Base-by-base conservation (phyloP, 208 protist species). In the Porcisia deanei region DNA sequence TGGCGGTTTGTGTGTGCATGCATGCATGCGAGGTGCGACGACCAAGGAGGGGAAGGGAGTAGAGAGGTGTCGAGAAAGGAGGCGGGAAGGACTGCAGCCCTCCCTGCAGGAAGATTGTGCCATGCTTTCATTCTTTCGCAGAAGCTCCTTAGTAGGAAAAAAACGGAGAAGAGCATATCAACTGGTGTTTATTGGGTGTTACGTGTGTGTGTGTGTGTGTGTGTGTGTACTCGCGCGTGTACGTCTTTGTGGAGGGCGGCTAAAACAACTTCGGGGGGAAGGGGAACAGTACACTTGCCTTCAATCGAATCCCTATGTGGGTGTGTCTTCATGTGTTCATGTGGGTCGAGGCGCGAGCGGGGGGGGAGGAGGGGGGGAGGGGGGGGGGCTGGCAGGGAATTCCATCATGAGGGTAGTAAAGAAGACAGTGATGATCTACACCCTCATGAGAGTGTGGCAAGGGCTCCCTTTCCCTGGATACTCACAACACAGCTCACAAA, bases 61-160 rank as follows among this genome's bases (percentile, higher is more conserved):
- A 67, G 14, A 47, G 10, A 25, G 63, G 47, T 20, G 63, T 20
- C 16, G n/a, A 25, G 63, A 9, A 20, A 49, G 41, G 47, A 14
- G 63, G 63, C 22, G 63, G 9, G 60, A 30, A 25, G 63, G 18
- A 34, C 41, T n/a, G 34, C 37, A 52, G 47, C 41, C 63, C 60
- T 45, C 60, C 39, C 10, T 45, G 12, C 4, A 8, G 14, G 9
- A 49, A 30, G 16, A 30, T 9, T 25, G 39, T 25, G 20, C 41
- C 7, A 16, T 18, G 22, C 25, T 67, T 45, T 30, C 22, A 47
- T 52, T 67, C n/a, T 67, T 52, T 67, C 41, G 41, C 25, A 34
- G 9, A 67, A 52, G 63, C 47, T 67, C 41, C 12, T 67, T 67
- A 67, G 18, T 18, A 45, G 12, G 41, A 37, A 67, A 67, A 52